Conservation (phyloP, 768 basidiomycete genomes). For the Auricularia sp. region DNA sequence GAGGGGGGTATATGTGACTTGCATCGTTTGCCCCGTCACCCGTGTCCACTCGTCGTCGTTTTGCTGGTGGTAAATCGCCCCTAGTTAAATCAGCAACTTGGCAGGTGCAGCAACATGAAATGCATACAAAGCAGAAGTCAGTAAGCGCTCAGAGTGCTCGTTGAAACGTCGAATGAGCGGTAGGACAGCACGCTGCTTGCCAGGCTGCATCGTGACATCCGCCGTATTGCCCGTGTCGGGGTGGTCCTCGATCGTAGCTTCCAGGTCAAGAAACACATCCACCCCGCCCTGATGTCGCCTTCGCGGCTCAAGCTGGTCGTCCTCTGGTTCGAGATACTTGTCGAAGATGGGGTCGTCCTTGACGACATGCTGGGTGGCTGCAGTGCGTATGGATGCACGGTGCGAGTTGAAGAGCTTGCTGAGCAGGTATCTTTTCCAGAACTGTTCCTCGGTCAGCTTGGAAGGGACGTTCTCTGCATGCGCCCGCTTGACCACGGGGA, state of each 20-base stretch:
- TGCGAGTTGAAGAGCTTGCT: slow-evolving; percentile 93
- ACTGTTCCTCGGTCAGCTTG: slow-evolving; percentile 81
- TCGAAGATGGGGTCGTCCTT: slow-evolving; percentile 92
- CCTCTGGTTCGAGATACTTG: slow-evolving; percentile 90
- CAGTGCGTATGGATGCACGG: slow-evolving; percentile 82
- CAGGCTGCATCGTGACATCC: slow-evolving; percentile 94
- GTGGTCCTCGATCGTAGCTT: slow-evolving; percentile 85
- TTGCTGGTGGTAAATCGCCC: slow-evolving; percentile 46
- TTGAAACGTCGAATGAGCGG: slow-evolving; percentile 96
- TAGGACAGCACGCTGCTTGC: slow-evolving; percentile 74
- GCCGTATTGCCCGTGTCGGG: slow-evolving; percentile 83
- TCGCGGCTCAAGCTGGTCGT: slow-evolving; percentile 81
- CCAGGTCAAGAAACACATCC: slow-evolving; percentile 74
- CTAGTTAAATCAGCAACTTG: slow-evolving; percentile 16
- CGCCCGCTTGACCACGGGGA: slow-evolving; percentile 86
- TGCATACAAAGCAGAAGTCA: slow-evolving; percentile 53
- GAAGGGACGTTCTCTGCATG: slow-evolving; percentile 82
- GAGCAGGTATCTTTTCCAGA: slow-evolving; percentile 96
- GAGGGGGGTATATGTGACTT: slow-evolving; percentile 7
- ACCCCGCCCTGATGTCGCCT: slow-evolving; percentile 54
- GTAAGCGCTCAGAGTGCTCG: slow-evolving; percentile 84
- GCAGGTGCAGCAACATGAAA: slow-evolving; percentile 27
- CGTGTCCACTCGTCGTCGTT: slow-evolving; percentile 45
- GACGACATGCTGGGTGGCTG: slow-evolving; percentile 72
- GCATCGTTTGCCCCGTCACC: slow-evolving; percentile 31